A percentile compares a stretch with the other conserved stretches of the same genome.
Conservation (phyloP, 2,329 filamentous ascomycete genomes). For the Rutstroemia sp. region DNA sequence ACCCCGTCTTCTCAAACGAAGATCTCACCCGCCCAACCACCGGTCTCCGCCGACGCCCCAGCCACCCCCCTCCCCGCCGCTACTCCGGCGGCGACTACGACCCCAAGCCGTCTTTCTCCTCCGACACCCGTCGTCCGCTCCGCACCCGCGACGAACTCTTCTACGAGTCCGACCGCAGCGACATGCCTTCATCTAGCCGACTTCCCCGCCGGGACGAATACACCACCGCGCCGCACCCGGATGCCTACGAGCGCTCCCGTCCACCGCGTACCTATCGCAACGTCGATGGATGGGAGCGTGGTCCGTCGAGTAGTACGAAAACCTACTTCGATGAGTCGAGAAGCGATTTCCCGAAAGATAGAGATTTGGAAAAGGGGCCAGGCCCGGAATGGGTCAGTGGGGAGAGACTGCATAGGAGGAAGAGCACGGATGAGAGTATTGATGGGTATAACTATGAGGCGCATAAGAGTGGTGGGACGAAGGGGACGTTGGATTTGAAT, state of each 20-base stretch:
- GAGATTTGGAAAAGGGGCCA: constrained; percentile 15
- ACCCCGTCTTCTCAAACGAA: constrained; percentile 5
- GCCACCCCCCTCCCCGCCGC: neutral
- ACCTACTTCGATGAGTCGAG: constrained; percentile 21
- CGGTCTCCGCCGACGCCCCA: constrained; percentile 3
- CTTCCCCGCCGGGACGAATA: neutral
- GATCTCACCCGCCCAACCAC: neutral
- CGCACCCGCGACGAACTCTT: constrained; percentile 1
- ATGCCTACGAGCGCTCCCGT: constrained; percentile 19
- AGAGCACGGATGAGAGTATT: constrained; percentile 16
- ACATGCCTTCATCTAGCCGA: neutral
- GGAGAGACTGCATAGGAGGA: constrained; percentile 8
- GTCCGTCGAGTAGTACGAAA: constrained; percentile 5
- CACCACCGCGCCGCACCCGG: constrained; percentile 16
- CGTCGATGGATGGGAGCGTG: constrained; percentile 10
- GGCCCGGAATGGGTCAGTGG: neutral
- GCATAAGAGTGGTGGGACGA: constrained; percentile 3
- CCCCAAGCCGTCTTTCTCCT: neutral
- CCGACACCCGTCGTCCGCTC: neutral
- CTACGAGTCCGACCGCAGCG: neutral
- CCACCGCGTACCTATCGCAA: constrained; percentile 24
- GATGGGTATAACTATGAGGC: constrained; percentile 24
- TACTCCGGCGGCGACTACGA: constrained; percentile 7
- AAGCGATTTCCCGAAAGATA: constrained; percentile 6
- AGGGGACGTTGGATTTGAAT: constrained; percentile 31